Percentiles rank a stretch among this genome's conserved stretches.
Evolutionary conservation across 768 basidiomycete genomes (phyloP).

Genomic region (Tephrocybe sp.): DNA sequence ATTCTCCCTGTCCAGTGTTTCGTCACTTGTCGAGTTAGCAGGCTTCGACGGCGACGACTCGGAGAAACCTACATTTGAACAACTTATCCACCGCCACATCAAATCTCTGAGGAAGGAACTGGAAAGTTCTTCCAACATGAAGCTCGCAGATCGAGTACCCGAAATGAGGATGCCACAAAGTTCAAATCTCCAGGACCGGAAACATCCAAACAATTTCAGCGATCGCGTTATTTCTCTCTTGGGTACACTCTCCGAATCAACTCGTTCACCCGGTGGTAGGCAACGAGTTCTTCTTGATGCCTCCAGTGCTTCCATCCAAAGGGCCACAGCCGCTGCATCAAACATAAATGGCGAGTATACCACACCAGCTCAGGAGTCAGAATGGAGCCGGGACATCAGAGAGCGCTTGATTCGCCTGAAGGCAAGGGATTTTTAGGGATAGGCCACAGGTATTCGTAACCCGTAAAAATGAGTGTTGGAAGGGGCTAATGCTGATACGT

Average conservation of each 20-base stretch:
- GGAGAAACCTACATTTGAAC: constrained; percentile 46
- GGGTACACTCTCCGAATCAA: constrained; percentile 6
- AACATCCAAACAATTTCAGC: neutral
- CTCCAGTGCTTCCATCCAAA: neutral
- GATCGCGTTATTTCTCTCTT: constrained; percentile 20
- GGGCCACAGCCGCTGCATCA: no score
- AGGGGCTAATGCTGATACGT: neutral
- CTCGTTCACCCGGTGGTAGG: neutral
- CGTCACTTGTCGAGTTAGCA: constrained; percentile 67
- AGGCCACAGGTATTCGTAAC: no score
- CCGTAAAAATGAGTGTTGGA: neutral
- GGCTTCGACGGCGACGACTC: constrained; percentile 43
- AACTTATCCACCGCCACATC: constrained; percentile 58
- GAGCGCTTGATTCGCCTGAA: constrained; percentile 5
- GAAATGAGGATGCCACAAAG: neutral
- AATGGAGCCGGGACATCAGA: constrained; percentile 4
- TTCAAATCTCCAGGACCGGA: neutral
- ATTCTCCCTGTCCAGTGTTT: constrained; percentile 49
- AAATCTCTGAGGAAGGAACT: constrained; percentile 64
- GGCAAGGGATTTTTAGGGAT: neutral
- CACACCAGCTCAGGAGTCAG: constrained; percentile 1
- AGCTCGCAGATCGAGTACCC: neutral
- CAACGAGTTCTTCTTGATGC: constrained; percentile 12
- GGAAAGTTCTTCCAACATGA: constrained; percentile 36
- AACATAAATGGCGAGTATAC: neutral